Evolutionary conservation across 1,284 basidiomycete genomes (phyloP).

Genomic region (Sphaerobolus stellatus): DNA sequence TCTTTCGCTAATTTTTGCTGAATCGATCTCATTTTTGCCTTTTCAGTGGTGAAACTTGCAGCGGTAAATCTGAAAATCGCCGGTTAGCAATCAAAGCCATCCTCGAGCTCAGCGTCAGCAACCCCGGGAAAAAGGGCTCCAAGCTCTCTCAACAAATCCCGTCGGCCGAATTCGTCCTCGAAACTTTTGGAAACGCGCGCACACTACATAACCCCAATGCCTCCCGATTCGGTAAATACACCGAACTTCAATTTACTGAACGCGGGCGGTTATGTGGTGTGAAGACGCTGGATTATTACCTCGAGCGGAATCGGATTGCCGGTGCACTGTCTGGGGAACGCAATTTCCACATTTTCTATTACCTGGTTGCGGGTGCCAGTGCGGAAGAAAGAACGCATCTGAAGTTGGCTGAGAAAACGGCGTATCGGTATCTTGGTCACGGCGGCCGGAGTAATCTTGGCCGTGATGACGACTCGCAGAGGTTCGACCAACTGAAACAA

Average conservation of each 20-base stretch:
- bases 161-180: constrained; percentile 92
- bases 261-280: constrained; percentile 85
- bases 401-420: constrained; percentile 73
- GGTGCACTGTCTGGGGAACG: constrained; percentile 83
- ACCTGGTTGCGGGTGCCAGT: constrained; percentile 87
- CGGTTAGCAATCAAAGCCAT: constrained; percentile 89
- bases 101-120: constrained; percentile 83
- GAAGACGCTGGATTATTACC: constrained; percentile 96
- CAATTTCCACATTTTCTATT: constrained; percentile 98
- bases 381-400: constrained; percentile 87
- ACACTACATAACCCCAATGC: constrained; percentile 91
- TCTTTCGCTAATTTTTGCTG: neutral
- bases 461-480: constrained; percentile 71
- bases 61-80: constrained; percentile 91
- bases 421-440: constrained; percentile 84
- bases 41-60: constrained; percentile 84
- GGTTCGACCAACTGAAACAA: constrained; percentile 90
- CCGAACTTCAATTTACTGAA: constrained; percentile 91
- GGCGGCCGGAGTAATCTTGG: constrained; percentile 43
- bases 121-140: constrained; percentile 91
- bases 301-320: constrained; percentile 85
- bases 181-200: constrained; percentile 87
- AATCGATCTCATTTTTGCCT: constrained; percentile 1
- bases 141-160: constrained; percentile 86
- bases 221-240: constrained; percentile 90